phyloP scores from a whole-genome alignment of 2,329 filamentous ascomycete species.

The Cercospora beticola region DNA sequence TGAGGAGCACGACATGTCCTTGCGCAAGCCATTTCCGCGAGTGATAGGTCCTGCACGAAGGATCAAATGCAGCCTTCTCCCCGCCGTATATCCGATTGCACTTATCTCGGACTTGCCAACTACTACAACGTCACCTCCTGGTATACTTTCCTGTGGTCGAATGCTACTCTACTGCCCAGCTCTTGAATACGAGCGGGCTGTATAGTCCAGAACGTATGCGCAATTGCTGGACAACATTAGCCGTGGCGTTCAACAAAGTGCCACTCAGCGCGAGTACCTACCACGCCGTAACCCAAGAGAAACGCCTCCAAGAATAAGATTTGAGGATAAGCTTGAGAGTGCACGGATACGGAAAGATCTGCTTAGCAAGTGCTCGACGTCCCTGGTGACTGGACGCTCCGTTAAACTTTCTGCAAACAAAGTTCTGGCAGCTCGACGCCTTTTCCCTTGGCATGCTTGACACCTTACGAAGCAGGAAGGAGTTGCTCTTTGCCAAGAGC shows the following conservation, averaged over 20 bases:
- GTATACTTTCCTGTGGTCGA: neutral
- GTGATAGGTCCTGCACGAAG: neutral
- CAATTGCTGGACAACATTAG: neutral
- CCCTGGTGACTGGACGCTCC: neutral
- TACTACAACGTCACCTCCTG: neutral
- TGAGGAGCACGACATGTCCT: neutral
- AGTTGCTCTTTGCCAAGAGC: slow-evolving; percentile 16
- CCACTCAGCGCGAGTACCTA: neutral
- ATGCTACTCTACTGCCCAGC: neutral
- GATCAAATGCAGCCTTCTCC: neutral
- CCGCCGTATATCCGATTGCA: neutral
- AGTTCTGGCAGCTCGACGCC: slow-evolving; percentile 8
- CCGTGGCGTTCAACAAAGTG: neutral
- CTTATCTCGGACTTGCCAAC: neutral
- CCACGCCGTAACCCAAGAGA: slow-evolving; percentile 8
- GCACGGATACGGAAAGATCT: slow-evolving; percentile 2
- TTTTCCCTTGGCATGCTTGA: slow-evolving; percentile 16
- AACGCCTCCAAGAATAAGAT: slow-evolving; percentile 8
- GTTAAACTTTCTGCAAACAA: neutral
- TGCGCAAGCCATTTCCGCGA: neutral
- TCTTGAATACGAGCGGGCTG: neutral
- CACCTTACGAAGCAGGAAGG: slow-evolving; percentile 16
- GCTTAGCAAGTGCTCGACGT: neutral
- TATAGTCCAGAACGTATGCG: neutral
- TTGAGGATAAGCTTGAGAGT: neutral